A percentile compares a stretch with the other conserved stretches of the same genome.
These are phyloP conservation scores for Tetrapisispora namnaoensis DNA, from an alignment of 805 yeast species.

Conservation along the genomic window DNA sequence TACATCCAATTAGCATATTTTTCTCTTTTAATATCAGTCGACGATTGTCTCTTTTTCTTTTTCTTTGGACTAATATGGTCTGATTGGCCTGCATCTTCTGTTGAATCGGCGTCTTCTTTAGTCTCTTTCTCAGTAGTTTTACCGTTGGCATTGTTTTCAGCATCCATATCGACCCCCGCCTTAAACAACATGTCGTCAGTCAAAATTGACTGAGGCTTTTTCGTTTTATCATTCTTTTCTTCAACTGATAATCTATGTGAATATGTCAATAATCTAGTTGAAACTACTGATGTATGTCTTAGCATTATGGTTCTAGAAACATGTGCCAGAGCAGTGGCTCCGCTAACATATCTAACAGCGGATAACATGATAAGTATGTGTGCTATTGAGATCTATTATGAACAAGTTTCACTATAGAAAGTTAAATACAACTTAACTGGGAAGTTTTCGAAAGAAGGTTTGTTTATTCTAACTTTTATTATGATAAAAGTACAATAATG, in stretches of 20 bases:
- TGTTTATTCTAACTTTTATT: background rate
- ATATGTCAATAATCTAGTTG: background rate
- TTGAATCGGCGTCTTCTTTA: slow-evolving; percentile 9
- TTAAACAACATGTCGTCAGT: slow-evolving; percentile 73
- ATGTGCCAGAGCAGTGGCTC: background rate
- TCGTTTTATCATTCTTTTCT: background rate
- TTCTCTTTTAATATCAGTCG: slow-evolving; percentile 76
- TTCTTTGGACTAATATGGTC: slow-evolving; percentile 16
- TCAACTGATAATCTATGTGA: background rate
- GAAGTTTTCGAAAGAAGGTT: background rate
- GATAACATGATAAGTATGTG: background rate
- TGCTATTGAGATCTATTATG: background rate
- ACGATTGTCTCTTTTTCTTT: slow-evolving; percentile 50
- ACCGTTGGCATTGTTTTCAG: slow-evolving; percentile 5
- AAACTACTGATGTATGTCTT: background rate
- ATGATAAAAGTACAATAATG: background rate
- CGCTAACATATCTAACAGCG: background rate
- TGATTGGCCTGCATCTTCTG: slow-evolving; percentile 13
- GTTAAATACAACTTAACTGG: background rate
- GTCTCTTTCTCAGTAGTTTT: slow-evolving; percentile 1
- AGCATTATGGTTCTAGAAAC: background rate
- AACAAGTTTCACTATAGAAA: background rate
- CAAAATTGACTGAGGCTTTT: slow-evolving; percentile 41
- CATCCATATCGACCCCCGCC: slow-evolving; percentile 68
- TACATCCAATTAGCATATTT: slow-evolving; percentile 68